phyloP scores from a whole-genome alignment of 768 basidiomycete genomes.

The Tremella fuciformis region DNA sequence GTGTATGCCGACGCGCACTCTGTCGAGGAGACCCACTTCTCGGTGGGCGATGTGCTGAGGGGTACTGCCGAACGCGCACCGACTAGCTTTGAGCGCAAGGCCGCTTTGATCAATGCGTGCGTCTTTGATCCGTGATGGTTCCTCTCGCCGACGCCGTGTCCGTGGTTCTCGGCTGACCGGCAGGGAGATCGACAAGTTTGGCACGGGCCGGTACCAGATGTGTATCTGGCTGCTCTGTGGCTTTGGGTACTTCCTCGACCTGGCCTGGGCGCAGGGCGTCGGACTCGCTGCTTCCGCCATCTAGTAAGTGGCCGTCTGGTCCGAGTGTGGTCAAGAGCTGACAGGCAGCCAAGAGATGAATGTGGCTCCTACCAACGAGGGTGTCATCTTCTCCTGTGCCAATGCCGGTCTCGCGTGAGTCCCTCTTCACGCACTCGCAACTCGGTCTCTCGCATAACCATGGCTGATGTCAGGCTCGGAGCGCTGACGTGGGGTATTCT shows the following conservation, averaged over 20 bases:
- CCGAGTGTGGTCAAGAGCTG: conserved; percentile 9
- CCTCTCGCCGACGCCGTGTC: too few relatives aligned
- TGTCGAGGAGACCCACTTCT: conserved; percentile 6
- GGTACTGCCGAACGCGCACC: conserved; percentile 20
- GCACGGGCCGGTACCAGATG: conserved; percentile 49
- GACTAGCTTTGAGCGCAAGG: conserved; percentile 46
- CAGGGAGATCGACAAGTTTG: conserved; percentile 43
- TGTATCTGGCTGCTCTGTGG: conserved; percentile 52
- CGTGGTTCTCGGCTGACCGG: conserved; percentile 4
- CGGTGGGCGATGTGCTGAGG: conserved; percentile 15
- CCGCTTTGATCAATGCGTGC: conserved; percentile 42
- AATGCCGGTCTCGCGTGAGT: conserved; percentile 44
- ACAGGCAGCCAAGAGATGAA: conserved; percentile 35
- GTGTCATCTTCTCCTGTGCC: conserved; percentile 46
- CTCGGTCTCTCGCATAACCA: too few relatives aligned
- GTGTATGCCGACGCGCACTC: neutral
- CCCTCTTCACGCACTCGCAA: neutral
- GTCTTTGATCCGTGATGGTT: conserved; percentile 8
- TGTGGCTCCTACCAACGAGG: conserved; percentile 9
- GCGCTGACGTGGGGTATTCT: conserved; percentile 48
- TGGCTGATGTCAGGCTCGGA: conserved; percentile 19
- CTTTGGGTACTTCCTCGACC: conserved; percentile 52
- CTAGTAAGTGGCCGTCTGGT: conserved; percentile 37
- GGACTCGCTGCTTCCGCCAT: conserved; percentile 44
- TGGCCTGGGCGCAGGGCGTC: conserved; percentile 42